Conservation (phyloP, 2,329 filamentous ascomycete species). For the Hirsutella rhossiliensis region DNA sequence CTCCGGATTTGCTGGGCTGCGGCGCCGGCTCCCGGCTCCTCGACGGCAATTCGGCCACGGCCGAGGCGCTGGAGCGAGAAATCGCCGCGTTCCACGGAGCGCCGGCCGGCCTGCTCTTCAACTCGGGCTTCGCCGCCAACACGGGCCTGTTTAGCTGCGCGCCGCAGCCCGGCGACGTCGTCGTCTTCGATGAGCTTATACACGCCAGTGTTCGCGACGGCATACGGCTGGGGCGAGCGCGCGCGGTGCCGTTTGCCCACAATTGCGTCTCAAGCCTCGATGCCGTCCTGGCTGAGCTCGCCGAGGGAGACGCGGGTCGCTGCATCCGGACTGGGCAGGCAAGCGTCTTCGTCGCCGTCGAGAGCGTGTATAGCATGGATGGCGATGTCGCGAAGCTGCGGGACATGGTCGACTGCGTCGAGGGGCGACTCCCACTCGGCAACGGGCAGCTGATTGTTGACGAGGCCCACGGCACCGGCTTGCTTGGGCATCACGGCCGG, state of each 20-base stretch:
- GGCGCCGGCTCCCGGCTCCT: slow-evolving; percentile 37
- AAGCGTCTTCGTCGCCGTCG: slow-evolving; percentile 54
- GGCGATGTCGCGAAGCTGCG: slow-evolving; percentile 57
- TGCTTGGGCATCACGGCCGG: slow-evolving; percentile 41
- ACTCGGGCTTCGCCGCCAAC: slow-evolving; percentile 55
- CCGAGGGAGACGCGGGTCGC: slow-evolving; percentile 12
- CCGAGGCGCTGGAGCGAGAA: slow-evolving; percentile 30
- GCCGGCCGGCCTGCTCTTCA: slow-evolving; percentile 36
- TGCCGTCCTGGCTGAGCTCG: slow-evolving; percentile 9
- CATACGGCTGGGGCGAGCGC: slow-evolving; percentile 52
- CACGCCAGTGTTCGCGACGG: slow-evolving; percentile 73
- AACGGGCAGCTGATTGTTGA: slow-evolving; percentile 56
- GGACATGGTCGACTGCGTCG: slow-evolving; percentile 46
- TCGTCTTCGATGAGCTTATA: slow-evolving; percentile 64
- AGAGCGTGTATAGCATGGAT: slow-evolving; percentile 74
- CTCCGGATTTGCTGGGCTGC: slow-evolving; percentile 26
- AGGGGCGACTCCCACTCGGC: slow-evolving; percentile 38
- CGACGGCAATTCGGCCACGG: slow-evolving; percentile 35
- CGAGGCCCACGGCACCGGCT: slow-evolving; percentile 55
- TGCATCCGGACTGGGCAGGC: slow-evolving; percentile 22
- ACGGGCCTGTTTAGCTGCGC: slow-evolving; percentile 48
- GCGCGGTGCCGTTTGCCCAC: slow-evolving; percentile 41
- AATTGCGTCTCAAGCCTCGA: slow-evolving; percentile 31
- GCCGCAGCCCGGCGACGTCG: slow-evolving; percentile 45
- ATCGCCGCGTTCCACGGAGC: slow-evolving; percentile 37